phyloP scores from a whole-genome alignment of 495 filamentous ascomycete species.

The Neurospora sp. region DNA sequence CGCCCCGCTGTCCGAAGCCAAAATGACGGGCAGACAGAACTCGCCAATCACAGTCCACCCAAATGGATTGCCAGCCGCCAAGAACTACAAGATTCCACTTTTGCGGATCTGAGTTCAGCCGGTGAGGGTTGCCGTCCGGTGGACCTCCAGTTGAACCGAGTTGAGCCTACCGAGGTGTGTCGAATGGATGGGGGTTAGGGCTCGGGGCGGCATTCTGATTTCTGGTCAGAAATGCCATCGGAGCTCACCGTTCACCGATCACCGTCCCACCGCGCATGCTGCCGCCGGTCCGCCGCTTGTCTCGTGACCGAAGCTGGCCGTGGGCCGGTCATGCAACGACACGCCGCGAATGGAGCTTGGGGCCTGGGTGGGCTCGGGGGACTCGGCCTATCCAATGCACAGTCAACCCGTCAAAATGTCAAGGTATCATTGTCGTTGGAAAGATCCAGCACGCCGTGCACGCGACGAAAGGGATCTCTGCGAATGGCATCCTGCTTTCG shows the following conservation, averaged over 20 bases:
- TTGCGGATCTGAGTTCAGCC: not conserved
- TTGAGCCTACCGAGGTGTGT: not conserved
- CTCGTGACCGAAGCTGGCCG: not conserved
- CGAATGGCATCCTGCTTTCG: not conserved
- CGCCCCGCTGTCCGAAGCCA: not conserved
- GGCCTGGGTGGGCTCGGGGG: not conserved
- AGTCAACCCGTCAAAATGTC: not conserved
- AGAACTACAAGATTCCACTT: not conserved
- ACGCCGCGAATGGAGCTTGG: not conserved
- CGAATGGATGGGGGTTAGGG: not conserved
- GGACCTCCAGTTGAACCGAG: not conserved
- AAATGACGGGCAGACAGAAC: not conserved
- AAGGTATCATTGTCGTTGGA: not conserved
- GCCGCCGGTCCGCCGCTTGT: not conserved
- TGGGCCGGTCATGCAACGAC: not conserved
- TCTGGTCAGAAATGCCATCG: not conserved
- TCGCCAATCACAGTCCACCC: not conserved
- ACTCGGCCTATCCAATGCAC: not conserved
- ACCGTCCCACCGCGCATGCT: not conserved
- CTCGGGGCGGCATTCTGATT: not conserved
- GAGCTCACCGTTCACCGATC: not conserved
- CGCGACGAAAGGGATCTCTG: not conserved
- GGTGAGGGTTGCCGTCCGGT: not conserved
- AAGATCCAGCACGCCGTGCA: not conserved
- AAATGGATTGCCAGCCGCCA: not conserved